Conservation (phyloP, 768 basidiomycete genomes). For the Termitomyces bulborhizus region DNA sequence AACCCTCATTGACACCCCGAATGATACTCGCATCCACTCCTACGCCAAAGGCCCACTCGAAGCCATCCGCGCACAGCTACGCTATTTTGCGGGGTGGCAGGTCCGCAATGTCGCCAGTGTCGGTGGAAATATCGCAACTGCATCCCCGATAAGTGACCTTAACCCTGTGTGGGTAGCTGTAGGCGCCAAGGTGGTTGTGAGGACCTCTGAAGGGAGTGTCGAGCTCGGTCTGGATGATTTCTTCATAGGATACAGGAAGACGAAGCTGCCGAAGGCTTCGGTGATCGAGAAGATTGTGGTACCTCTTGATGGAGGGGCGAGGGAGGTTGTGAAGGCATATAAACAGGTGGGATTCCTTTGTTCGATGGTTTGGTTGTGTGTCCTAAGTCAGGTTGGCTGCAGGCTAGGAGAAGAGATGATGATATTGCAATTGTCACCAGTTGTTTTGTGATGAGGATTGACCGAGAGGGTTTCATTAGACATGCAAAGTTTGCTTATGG, state of each 20-base stretch:
- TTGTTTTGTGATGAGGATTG: conserved; percentile 10
- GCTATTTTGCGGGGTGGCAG: conserved; percentile 13
- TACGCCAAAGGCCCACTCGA: conserved; percentile 11
- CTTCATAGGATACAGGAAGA: conserved; percentile 12
- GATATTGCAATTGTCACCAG: conserved; percentile 13
- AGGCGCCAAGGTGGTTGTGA: conserved; percentile 6
- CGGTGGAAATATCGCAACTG: conserved; percentile 12
- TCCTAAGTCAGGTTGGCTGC: not conserved
- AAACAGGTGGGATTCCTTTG: conserved; percentile 8
- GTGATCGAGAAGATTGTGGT: conserved; percentile 12
- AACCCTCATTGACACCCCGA: not conserved
- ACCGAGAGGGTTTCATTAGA: conserved; percentile 3
- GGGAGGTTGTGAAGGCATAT: conserved; percentile 12
- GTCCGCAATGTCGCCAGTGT: conserved; percentile 13
- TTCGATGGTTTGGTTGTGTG: not conserved
- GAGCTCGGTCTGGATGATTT: conserved; percentile 13
- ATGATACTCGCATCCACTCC: not conserved
- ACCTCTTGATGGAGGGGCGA: conserved; percentile 11
- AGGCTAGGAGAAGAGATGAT: conserved; percentile 14
- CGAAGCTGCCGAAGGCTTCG: conserved; percentile 4
- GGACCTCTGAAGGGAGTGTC: not conserved
- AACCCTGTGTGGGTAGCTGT: conserved; percentile 12
- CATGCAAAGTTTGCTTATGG: conserved; percentile 13
- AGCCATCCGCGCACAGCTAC: conserved; percentile 9
- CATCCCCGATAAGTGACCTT: conserved; percentile 13